Evolutionary conservation across 257 asterid species (phyloP).

Genomic region (Eucommia ulmoides): DNA sequence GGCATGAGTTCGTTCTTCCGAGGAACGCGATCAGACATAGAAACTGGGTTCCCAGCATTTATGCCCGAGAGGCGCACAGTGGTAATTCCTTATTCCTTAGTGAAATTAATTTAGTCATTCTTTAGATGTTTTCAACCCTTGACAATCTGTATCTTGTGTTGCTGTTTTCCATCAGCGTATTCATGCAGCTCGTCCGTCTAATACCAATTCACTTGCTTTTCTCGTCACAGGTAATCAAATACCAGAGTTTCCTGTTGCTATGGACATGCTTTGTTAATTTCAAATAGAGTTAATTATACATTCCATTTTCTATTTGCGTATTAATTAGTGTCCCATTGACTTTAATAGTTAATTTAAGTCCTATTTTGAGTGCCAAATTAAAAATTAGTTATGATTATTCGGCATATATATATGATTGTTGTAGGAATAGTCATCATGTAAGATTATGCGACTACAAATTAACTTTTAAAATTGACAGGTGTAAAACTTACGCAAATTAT

Average conservation of each 20-base stretch:
- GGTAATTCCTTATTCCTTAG: constrained; percentile 32
- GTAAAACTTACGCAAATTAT: too few species aligned
- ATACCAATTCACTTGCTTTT: constrained; percentile 87
- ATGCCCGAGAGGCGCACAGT: constrained; percentile 82
- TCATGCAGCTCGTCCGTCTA: constrained; percentile 85
- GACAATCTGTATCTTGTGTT: not conserved
- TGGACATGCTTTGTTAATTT: not conserved
- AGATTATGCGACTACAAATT: not conserved
- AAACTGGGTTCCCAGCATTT: constrained; percentile 81
- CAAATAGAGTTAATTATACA: too few species aligned
- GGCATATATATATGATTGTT: too few species aligned
- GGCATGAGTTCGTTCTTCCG: constrained; percentile 96
- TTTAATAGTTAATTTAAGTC: too few species aligned
- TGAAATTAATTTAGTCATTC: constrained; percentile 2
- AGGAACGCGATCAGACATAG: constrained; percentile 87
- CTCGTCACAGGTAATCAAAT: constrained; percentile 71
- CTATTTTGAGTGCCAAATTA: too few species aligned
- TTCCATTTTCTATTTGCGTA: too few species aligned
- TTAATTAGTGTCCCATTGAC: too few species aligned
- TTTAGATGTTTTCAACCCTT: not conserved
- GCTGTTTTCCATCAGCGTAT: constrained; percentile 42
- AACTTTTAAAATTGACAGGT: not conserved
- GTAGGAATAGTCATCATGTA: too few species aligned
- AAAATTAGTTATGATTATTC: too few species aligned
- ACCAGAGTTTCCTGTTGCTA: constrained; percentile 6